Percentiles rank a stretch among this genome's conserved stretches.
phyloP scores from a whole-genome alignment of 2,329 filamentous ascomycete species.

The Fusarium globosum region DNA sequence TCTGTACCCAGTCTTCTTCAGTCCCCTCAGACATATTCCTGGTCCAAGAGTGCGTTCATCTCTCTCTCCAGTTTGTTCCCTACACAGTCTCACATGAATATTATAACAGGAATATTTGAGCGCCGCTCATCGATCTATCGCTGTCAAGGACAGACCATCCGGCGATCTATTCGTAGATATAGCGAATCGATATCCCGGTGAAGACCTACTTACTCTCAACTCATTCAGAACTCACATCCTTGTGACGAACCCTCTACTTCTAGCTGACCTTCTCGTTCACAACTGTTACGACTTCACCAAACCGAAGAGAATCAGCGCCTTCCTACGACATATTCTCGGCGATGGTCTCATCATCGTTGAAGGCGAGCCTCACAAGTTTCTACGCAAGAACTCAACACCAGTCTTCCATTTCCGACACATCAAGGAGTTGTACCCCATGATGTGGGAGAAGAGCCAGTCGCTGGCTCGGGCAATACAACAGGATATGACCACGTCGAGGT shows the following conservation, averaged over 20 bases:
- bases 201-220: slow-evolving; percentile 41
- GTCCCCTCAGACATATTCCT: slow-evolving; percentile 38
- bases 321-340: slow-evolving; percentile 65
- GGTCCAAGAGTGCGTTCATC: slow-evolving; percentile 30
- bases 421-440: slow-evolving; percentile 75
- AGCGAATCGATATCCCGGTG: slow-evolving; percentile 37
- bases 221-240: slow-evolving; percentile 29
- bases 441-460: slow-evolving; percentile 67
- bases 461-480: slow-evolving; percentile 55
- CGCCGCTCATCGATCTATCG: slow-evolving; percentile 24
- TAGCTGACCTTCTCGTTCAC: slow-evolving; percentile 45
- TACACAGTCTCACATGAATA: not conserved
- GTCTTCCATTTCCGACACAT: slow-evolving; percentile 76
- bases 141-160: slow-evolving; percentile 36
- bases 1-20: slow-evolving; percentile 37
- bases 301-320: slow-evolving; percentile 57
- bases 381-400: slow-evolving; percentile 74
- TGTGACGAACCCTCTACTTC: slow-evolving; percentile 38
- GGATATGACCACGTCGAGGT: slow-evolving; percentile 42
- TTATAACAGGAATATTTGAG: slow-evolving; percentile 30
- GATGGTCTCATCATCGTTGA: slow-evolving; percentile 72
- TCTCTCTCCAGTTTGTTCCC: not conserved
- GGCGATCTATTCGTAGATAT: slow-evolving; percentile 44
- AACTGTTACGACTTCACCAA: slow-evolving; percentile 66
- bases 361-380: slow-evolving; percentile 76